phyloP scores from a whole-genome alignment of 495 filamentous ascomycete genomes.

The Glutinoglossum americanum region DNA sequence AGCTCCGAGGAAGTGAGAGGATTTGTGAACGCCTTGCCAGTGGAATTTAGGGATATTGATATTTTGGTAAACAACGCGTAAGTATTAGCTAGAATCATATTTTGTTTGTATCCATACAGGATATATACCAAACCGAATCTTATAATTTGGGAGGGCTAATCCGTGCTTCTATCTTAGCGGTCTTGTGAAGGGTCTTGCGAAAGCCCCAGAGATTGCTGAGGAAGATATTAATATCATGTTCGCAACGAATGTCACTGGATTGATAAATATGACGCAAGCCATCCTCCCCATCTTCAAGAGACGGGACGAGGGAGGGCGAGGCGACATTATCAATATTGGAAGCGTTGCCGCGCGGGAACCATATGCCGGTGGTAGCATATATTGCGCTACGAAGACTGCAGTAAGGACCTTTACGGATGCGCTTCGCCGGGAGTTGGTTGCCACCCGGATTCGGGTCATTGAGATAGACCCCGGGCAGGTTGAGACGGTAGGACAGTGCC shows the following conservation, averaged over 20 bases:
- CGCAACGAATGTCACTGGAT: constrained; percentile 74
- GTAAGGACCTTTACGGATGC: constrained; percentile 77
- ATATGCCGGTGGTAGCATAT: constrained; percentile 80
- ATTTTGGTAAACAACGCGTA: constrained; percentile 94
- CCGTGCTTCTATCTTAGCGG: constrained; percentile 27
- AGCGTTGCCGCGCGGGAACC: constrained; percentile 83
- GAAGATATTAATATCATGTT: constrained; percentile 81
- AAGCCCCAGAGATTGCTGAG: constrained; percentile 61
- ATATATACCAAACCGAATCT: not conserved
- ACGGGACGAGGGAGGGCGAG: constrained; percentile 52
- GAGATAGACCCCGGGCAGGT: constrained; percentile 94
- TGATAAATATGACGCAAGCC: constrained; percentile 95
- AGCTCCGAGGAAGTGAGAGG: constrained; percentile 49
- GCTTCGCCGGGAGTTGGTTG: constrained; percentile 71
- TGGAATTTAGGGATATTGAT: constrained; percentile 71
- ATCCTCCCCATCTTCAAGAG: constrained; percentile 68
- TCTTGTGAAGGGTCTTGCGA: constrained; percentile 69
- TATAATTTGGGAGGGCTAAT: not conserved
- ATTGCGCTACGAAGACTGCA: constrained; percentile 92
- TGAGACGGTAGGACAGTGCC: constrained; percentile 45
- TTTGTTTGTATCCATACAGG: no score
- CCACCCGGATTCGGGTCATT: constrained; percentile 69
- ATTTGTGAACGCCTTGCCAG: constrained; percentile 54
- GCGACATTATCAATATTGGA: constrained; percentile 95
- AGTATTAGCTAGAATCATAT: not conserved